Evolutionary conservation across 106 monocot species (phyloP).

Genomic region (Xerophyta viscosa): DNA sequence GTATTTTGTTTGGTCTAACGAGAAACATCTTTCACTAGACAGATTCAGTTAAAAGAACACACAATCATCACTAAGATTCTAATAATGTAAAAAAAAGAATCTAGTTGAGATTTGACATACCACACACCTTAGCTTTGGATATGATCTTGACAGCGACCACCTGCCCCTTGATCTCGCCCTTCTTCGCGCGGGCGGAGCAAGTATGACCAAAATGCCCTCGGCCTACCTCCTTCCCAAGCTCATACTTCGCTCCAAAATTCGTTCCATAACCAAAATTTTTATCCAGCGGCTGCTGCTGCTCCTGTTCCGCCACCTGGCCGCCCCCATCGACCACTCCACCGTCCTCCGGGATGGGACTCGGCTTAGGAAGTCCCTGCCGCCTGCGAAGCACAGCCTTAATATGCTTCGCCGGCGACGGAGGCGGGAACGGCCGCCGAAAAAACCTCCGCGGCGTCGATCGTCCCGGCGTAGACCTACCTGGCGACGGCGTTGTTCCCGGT

Average conservation of each 20-base stretch:
- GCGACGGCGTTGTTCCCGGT: slow-evolving; percentile 39
- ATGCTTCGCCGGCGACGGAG: slow-evolving; percentile 51
- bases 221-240: slow-evolving; percentile 76
- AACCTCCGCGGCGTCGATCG: slow-evolving; percentile 48
- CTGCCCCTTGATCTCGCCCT: slow-evolving; percentile 66
- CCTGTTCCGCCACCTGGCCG: background rate
- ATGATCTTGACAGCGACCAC: slow-evolving; percentile 70
- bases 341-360: slow-evolving; percentile 48
- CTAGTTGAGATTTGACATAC: slow-evolving; percentile 14
- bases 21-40: too few relatives aligned
- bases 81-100: background rate
- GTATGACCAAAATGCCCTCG: slow-evolving; percentile 79
- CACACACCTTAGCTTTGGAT: slow-evolving; percentile 68
- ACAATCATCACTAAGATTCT: background rate
- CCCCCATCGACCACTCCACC: too few relatives aligned
- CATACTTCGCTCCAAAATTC: slow-evolving; percentile 60
- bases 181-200: slow-evolving; percentile 50
- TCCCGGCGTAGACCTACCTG: slow-evolving; percentile 20
- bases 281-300: slow-evolving; percentile 39
- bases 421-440: slow-evolving; percentile 46
- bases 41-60: too few relatives aligned
- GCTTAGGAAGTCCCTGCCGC: slow-evolving; percentile 20
- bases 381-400: slow-evolving; percentile 28
- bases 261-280: slow-evolving; percentile 70
- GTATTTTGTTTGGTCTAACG: too few relatives aligned